Percentiles rank a stretch among this genome's conserved stretches.
Conservation (phyloP, 257 asterid species). For the Dorcoceras hygrometricum region DNA sequence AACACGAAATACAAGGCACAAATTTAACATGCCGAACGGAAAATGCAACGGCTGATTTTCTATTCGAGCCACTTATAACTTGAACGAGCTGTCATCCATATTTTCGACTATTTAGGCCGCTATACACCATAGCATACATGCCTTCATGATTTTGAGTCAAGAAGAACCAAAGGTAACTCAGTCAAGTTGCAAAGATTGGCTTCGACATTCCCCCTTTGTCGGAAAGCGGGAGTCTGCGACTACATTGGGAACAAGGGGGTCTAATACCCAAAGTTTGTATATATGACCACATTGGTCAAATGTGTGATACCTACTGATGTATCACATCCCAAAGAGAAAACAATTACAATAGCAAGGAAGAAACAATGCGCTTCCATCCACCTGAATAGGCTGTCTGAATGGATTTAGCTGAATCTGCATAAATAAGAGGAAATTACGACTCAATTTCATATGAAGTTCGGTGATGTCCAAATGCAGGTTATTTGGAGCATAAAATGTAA, state of each 20-base stretch:
- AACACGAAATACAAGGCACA: too few species aligned
- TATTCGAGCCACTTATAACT: too few species aligned
- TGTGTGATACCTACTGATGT: too few species aligned
- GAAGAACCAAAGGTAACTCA: not conserved
- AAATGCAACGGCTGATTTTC: too few species aligned
- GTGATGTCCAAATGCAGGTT: not conserved
- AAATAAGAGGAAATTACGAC: slow-evolving; percentile 13
- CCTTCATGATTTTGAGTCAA: too few species aligned
- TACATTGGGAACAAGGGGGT: not conserved
- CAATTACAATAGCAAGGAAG: slow-evolving; percentile 91
- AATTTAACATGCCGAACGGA: too few species aligned
- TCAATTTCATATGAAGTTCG: not conserved
- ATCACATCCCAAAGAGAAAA: slow-evolving; percentile 73
- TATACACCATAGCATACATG: too few species aligned
- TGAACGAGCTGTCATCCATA: too few species aligned
- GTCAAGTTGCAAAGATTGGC: not conserved
- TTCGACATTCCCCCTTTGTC: not conserved
- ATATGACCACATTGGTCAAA: not conserved
- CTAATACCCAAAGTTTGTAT: not conserved
- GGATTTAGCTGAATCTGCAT: slow-evolving; percentile 82
- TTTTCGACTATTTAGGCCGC: too few species aligned
- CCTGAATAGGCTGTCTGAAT: slow-evolving; percentile 82
- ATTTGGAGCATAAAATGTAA: slow-evolving; percentile 4
- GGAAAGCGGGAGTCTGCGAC: not conserved
- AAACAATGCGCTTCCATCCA: slow-evolving; percentile 61